Base-by-base conservation (phyloP, 2,329 filamentous ascomycete genomes). In the Botrytis tulipae region DNA sequence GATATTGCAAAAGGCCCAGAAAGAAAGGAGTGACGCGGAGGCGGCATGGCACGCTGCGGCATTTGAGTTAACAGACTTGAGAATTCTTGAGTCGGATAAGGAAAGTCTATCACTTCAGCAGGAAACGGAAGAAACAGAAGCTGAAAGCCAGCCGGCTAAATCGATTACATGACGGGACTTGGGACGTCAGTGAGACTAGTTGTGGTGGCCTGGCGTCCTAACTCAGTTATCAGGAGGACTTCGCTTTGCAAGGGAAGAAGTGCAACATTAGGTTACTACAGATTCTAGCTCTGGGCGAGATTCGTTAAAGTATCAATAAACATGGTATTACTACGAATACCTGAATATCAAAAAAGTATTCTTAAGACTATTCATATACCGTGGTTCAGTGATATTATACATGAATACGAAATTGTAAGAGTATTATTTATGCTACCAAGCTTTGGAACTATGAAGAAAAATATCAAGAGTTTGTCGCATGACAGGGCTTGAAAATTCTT, bases 131-230 rank as follows among this genome's bases (percentile, higher is more conserved):
- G 16, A 18, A 9, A 29, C 51, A 29, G n/a, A 57, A 29, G 51
- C 14, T 18, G n/a, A 29, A 29, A 18, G n/a, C 7, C 6, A 16
- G 7, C 51, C 4, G n/a, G n/a, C 48, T 16, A 12, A n/a, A 6
- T n/a, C 1, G 12, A n/a, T 16, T 54, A 54, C 12, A 57, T 18
- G 51, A 57, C 7, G n/a, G 18, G n/a, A 25, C 2, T 5, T 54
- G 25, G 12, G 48, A 54, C 4, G 25, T n/a, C 25, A 54, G 25
- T 4, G 4, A 54, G 7, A 16, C 12, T 16, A 3, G 25, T n/a
- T 54, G 10, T 57, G n/a, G 14, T 9, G 4, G n/a, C n/a, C 3
- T 57, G n/a, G 7, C 0, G n/a, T 1, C 14, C 18, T 57, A 1
- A 29, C 0, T 57, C n/a, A 18, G 4, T 18, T 16, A 14, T 35